These are phyloP conservation scores for Acanthamoeba sp. DNA, from an alignment of 208 protist genomes.

Conservation along the genomic window DNA sequence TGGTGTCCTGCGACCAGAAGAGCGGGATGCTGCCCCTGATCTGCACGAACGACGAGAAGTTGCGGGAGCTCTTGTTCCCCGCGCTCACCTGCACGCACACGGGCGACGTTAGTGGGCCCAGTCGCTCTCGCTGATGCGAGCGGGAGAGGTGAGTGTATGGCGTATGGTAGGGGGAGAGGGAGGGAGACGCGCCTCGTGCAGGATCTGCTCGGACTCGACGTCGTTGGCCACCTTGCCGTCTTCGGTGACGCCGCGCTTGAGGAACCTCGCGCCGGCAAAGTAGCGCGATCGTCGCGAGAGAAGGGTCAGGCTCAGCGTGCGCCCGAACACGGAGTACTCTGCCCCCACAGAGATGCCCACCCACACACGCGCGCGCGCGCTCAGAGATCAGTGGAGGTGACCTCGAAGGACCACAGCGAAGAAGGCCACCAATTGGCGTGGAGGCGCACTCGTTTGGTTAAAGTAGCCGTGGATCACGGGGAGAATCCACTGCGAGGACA, in stretches of 20 bases:
- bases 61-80: slow-evolving; percentile 21
- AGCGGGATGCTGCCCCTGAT: slow-evolving; percentile 91
- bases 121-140: too few relatives aligned
- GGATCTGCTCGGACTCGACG: slow-evolving; percentile 93
- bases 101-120: background rate
- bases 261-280: slow-evolving; percentile 95
- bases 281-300: slow-evolving; percentile 94
- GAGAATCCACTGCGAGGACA: slow-evolving; percentile 81
- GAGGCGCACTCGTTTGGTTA: slow-evolving; percentile 77
- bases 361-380: background rate
- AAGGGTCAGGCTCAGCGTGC: slow-evolving; percentile 90
- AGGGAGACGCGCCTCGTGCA: slow-evolving; percentile 80
- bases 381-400: background rate
- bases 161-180: background rate
- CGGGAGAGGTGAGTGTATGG: background rate
- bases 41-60: slow-evolving; percentile 90
- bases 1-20: slow-evolving; percentile 90
- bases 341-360: background rate
- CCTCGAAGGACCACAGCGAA: too few relatives aligned
- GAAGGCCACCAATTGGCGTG: background rate
- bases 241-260: slow-evolving; percentile 95
- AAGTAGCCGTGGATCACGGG: slow-evolving; percentile 89
- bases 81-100: slow-evolving; percentile 20
- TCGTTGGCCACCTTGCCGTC: slow-evolving; percentile 92
- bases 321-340: slow-evolving; percentile 82